A percentile compares a stretch with the other conserved stretches of the same genome.
Evolutionary conservation across 2,329 filamentous ascomycete genomes (phyloP).

Genomic region (Acephala macrosclerotiorum): DNA sequence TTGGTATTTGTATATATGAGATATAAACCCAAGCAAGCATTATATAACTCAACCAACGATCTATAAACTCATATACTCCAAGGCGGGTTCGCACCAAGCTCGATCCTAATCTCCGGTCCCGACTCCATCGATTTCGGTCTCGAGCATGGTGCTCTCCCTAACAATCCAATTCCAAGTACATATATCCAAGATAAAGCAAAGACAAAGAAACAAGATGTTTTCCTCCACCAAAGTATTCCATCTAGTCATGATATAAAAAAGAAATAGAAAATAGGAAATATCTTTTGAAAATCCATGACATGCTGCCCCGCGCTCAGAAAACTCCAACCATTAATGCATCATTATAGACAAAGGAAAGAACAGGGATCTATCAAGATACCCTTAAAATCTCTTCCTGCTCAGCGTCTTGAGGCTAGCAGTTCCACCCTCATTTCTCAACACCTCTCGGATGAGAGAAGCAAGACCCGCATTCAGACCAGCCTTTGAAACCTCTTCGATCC

Average conservation of each 20-base stretch:
- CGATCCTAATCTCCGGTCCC: slow-evolving; percentile 19
- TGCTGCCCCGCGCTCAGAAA: not conserved
- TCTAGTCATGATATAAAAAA: not conserved
- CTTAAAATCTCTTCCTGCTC: slow-evolving; percentile 16
- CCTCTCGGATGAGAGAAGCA: slow-evolving; percentile 21
- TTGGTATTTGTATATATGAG: slow-evolving; percentile 9
- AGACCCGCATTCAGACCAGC: slow-evolving; percentile 19
- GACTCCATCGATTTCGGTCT: slow-evolving; percentile 19
- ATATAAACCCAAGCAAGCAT: slow-evolving; percentile 21
- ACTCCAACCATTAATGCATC: slow-evolving; percentile 9
- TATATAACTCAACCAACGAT: slow-evolving; percentile 11
- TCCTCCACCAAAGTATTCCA: not conserved
- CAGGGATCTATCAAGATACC: not conserved
- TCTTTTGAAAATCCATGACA: not conserved
- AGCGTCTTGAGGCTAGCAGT: slow-evolving; percentile 25
- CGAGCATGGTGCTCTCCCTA: slow-evolving; percentile 10
- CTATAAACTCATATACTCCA: slow-evolving; percentile 20
- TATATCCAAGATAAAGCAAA: slow-evolving; percentile 13
- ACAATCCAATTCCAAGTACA: slow-evolving; percentile 9
- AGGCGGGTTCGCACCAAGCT: slow-evolving; percentile 1
- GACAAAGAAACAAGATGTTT: slow-evolving; percentile 9
- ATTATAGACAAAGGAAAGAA: not conserved
- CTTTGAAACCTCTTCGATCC: slow-evolving; percentile 22
- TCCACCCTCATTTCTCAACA: slow-evolving; percentile 23
- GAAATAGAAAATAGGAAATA: not conserved